phyloP scores from a whole-genome alignment of 2,329 filamentous ascomycete species.

The Talaromyces sp. region DNA sequence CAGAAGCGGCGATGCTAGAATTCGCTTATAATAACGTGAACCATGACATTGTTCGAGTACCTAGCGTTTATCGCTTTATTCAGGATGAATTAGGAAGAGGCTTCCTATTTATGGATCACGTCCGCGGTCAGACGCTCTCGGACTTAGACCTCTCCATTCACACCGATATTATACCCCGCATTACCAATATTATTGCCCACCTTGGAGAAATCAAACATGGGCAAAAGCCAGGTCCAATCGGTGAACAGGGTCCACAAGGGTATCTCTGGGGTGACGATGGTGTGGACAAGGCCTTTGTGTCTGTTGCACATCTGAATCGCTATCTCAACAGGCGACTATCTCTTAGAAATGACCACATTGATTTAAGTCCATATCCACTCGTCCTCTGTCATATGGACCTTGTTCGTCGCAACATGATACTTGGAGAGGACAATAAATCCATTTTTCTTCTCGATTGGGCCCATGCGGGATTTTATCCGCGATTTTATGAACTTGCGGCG shows the following conservation, averaged over 20 bases:
- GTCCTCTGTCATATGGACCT: constrained; percentile 7
- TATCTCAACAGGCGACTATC: constrained; percentile 15
- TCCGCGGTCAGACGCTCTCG: constrained; percentile 10
- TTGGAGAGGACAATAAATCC: constrained; percentile 10
- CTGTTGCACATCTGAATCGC: constrained; percentile 12
- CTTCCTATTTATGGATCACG: constrained; percentile 15
- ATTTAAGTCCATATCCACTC: constrained; percentile 6
- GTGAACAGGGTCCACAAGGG: constrained; percentile 9
- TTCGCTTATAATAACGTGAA: constrained; percentile 10
- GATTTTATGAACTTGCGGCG: not conserved
- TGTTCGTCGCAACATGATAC: constrained; percentile 6
- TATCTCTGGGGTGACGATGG: constrained; percentile 15
- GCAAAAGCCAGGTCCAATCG: constrained; percentile 11
- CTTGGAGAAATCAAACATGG: constrained; percentile 2
- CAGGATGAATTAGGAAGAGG: constrained; percentile 4
- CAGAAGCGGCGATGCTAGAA: not conserved
- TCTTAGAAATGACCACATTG: constrained; percentile 13
- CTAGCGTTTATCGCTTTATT: constrained; percentile 13
- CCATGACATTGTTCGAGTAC: constrained; percentile 12
- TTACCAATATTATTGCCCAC: constrained; percentile 12
- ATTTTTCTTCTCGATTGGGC: not conserved
- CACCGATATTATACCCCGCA: constrained; percentile 9
- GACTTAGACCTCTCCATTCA: not conserved
- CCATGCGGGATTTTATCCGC: not conserved
- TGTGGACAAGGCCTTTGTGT: constrained; percentile 7